A percentile compares a stretch with the other conserved stretches of the same genome.
Conservation (phyloP, 2,329 filamentous ascomycete genomes). For the Ophiostoma tasmaniense region DNA sequence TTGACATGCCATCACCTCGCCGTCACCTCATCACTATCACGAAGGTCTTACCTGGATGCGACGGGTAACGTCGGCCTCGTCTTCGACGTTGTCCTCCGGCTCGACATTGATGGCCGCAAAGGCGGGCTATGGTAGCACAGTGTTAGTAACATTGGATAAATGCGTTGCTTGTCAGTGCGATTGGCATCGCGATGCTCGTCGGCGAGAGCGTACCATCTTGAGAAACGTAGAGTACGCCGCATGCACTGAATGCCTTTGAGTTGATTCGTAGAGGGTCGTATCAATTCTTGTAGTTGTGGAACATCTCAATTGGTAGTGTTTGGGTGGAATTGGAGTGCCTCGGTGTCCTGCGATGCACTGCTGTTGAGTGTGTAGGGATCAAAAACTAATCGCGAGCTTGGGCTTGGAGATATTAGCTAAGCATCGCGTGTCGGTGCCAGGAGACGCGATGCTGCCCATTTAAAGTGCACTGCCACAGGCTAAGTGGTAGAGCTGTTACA, state of each 20-base stretch:
- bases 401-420: background rate
- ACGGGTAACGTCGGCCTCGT: slow-evolving; percentile 89
- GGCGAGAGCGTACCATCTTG: slow-evolving; percentile 15
- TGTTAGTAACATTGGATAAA: slow-evolving; percentile 2
- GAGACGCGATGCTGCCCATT: slow-evolving; percentile 17
- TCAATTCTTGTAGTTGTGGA: background rate
- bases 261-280: background rate
- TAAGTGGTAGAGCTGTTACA: background rate
- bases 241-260: background rate
- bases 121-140: slow-evolving; percentile 38
- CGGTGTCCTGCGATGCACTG: background rate
- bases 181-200: background rate
- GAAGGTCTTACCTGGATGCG: slow-evolving; percentile 60
- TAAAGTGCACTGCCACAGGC: slow-evolving; percentile 15
- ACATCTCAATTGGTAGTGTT: background rate
- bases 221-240: background rate
- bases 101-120: slow-evolving; percentile 92
- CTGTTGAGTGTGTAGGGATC: background rate
- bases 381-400: background rate
- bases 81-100: slow-evolving; percentile 79
- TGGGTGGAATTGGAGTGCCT: background rate
- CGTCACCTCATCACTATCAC: background rate
- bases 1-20: background rate
- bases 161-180: background rate
- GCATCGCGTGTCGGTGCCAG: slow-evolving; percentile 12